Conservation (phyloP, 192 early-diverging fungal genomes). For the Coemansia sp. region DNA sequence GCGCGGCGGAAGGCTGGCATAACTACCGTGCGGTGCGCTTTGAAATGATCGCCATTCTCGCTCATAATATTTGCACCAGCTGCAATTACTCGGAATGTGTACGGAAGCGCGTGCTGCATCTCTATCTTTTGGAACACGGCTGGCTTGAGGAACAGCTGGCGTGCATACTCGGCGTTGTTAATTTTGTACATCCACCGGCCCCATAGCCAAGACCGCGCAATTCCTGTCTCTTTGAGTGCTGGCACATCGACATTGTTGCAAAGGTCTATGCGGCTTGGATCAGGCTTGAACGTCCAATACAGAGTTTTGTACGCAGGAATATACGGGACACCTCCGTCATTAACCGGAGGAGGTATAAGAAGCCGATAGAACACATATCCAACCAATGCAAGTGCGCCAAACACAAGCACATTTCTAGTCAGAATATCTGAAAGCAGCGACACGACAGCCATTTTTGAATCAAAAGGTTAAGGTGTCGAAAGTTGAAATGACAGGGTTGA, state of each 20-base stretch:
- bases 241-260: conserved; percentile 34
- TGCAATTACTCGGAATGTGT: conserved; percentile 29
- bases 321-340: conserved; percentile 37
- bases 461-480: neutral
- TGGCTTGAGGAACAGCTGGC: conserved; percentile 44
- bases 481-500: neutral
- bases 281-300: conserved; percentile 28
- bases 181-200: conserved; percentile 45
- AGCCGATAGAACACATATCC: conserved; percentile 14
- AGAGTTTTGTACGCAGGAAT: conserved; percentile 37
- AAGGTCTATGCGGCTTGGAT: conserved; percentile 29
- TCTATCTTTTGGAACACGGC: conserved; percentile 38
- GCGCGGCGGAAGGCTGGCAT: conserved; percentile 49
- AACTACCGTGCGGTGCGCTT: conserved; percentile 45
- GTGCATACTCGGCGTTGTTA: conserved; percentile 39
- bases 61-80: conserved; percentile 35
- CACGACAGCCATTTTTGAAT: neutral
- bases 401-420: neutral
- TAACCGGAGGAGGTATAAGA: conserved; percentile 11
- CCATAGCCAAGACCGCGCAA: conserved; percentile 44
- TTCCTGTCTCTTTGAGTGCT: conserved; percentile 15
- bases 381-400: neutral
- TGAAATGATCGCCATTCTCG: conserved; percentile 37
- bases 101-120: conserved; percentile 28
- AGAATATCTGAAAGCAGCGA: neutral